A percentile compares a stretch with the other conserved stretches of the same genome.
Evolutionary conservation across 305 asterid species (phyloP).

Genomic region (Solanum hybrid): DNA sequence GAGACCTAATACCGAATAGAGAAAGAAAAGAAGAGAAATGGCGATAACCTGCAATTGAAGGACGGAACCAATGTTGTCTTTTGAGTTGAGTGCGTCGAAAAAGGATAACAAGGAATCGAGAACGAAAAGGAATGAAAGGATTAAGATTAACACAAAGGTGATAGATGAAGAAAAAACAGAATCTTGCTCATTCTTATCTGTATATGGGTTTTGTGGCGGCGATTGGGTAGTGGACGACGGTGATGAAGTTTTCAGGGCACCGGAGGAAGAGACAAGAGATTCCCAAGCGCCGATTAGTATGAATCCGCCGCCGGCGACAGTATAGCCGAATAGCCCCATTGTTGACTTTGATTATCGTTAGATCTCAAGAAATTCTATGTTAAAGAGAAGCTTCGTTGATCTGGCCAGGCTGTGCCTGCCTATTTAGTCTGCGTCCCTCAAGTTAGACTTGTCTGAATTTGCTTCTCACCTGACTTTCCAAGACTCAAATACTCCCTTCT

Average conservation of each 20-base stretch:
- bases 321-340: constrained; percentile 77
- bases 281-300: constrained; percentile 77
- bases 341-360: neutral
- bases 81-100: constrained; percentile 45
- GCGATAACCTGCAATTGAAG: constrained; percentile 66
- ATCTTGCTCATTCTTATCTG: constrained; percentile 5
- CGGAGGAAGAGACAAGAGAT: constrained; percentile 33
- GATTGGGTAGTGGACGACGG: constrained; percentile 15
- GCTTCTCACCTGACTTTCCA: neutral
- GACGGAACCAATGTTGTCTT: constrained; percentile 52
- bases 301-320: constrained; percentile 65
- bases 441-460: neutral
- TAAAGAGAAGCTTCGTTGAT: neutral
- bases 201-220: constrained; percentile 5
- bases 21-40: constrained; percentile 42
- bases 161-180: constrained; percentile 31
- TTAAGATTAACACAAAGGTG: constrained; percentile 40
- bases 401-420: neutral
- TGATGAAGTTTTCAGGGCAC: constrained; percentile 12
- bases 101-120: constrained; percentile 57
- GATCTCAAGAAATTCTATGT: neutral
- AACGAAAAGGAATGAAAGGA: constrained; percentile 43
- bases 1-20: constrained; percentile 56
- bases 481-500: neutral
- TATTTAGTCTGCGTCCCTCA: neutral